Percentiles rank a stretch among this genome's conserved stretches.
Evolutionary conservation across 2,329 filamentous ascomycete genomes (phyloP).

Genomic region (Pseudonectria foliicola): DNA sequence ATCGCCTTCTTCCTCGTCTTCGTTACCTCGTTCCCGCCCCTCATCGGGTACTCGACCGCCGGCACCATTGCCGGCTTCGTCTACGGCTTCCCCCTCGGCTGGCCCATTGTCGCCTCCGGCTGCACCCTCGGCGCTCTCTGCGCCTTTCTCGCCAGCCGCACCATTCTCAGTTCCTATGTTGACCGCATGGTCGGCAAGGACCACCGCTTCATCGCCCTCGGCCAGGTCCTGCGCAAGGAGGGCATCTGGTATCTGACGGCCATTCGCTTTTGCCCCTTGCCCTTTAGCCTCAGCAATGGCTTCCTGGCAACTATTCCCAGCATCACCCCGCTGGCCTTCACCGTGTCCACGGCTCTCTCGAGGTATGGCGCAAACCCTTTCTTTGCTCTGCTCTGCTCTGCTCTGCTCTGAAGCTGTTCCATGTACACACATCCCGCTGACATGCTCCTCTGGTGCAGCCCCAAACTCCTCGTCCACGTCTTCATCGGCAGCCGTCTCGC

Average conservation of each 20-base stretch:
- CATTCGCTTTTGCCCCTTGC: conserved; percentile 86
- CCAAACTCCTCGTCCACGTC: conserved; percentile 84
- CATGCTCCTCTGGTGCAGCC: conserved; percentile 35
- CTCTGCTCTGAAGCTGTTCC: not conserved
- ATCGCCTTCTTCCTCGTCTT: conserved; percentile 73
- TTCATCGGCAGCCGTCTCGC: conserved; percentile 86
- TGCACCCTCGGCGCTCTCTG: conserved; percentile 71
- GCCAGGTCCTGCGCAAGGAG: conserved; percentile 82
- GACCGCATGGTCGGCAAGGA: conserved; percentile 74
- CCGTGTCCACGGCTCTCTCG: conserved; percentile 72
- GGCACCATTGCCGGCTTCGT: conserved; percentile 48
- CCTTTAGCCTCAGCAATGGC: conserved; percentile 89
- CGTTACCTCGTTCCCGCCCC: conserved; percentile 72
- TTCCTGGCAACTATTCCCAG: conserved; percentile 91
- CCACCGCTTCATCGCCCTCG: conserved; percentile 79
- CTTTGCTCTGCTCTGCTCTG: not conserved
- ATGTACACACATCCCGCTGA: not conserved
- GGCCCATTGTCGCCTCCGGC: conserved; percentile 74
- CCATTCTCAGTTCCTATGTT: conserved; percentile 71
- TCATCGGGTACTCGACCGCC: conserved; percentile 80
- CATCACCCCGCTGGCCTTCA: conserved; percentile 69
- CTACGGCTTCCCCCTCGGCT: conserved; percentile 56
- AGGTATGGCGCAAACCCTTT: conserved; percentile 36
- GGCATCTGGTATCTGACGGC: conserved; percentile 83
- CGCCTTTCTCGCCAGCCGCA: conserved; percentile 75